Evolutionary conservation across 1,284 basidiomycete species (phyloP).

Genomic region (Grifola frondosa): DNA sequence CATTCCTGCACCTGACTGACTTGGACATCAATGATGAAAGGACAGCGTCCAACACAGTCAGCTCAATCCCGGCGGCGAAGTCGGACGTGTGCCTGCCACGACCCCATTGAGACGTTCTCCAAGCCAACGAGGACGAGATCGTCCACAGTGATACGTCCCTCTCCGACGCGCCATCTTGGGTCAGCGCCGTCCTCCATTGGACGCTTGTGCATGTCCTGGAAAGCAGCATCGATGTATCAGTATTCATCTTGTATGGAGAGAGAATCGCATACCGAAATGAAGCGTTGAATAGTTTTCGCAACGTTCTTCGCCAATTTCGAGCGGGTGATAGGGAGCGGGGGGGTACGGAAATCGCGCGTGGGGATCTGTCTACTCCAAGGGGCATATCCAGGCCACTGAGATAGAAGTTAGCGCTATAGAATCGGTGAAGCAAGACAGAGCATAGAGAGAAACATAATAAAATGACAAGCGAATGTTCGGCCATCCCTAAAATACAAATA

Average conservation of each 20-base stretch:
- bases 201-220: conserved; percentile 47
- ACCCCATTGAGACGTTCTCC: conserved; percentile 76
- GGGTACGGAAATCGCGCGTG: conserved; percentile 71
- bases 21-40: too few relatives aligned
- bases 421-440: neutral
- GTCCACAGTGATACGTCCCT: conserved; percentile 52
- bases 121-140: conserved; percentile 71
- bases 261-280: conserved; percentile 37
- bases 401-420: conserved; percentile 4
- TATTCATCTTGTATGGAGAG: neutral
- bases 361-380: conserved; percentile 77
- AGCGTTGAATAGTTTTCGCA: conserved; percentile 37
- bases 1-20: too few relatives aligned
- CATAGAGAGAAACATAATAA: conserved; percentile 4
- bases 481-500: too few relatives aligned
- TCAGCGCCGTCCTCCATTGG: conserved; percentile 61
- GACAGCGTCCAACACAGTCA: too few relatives aligned
- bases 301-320: conserved; percentile 40
- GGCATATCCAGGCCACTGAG: conserved; percentile 73
- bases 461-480: too few relatives aligned
- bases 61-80: conserved; percentile 32
- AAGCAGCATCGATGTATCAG: conserved; percentile 2
- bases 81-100: conserved; percentile 75
- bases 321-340: conserved; percentile 62
- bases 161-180: conserved; percentile 59